These are phyloP conservation scores for Calendula officinalis DNA, from an alignment of 129 eudicot genomes.

Conservation along the genomic window DNA sequence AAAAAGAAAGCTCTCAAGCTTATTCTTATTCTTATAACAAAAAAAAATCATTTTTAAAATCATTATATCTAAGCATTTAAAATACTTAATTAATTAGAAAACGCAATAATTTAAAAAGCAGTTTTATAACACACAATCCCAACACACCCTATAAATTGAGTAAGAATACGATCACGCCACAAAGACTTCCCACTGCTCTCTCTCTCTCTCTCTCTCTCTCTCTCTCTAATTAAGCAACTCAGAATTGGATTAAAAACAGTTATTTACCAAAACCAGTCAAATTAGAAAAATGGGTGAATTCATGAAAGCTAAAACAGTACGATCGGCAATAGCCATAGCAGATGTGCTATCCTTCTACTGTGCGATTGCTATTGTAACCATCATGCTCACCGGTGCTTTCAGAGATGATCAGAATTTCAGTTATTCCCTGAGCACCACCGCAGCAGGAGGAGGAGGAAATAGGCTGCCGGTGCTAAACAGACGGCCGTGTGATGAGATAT, in stretches of 20 bases:
- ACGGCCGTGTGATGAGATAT: slow-evolving; percentile 48
- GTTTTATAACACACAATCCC: too few species aligned
- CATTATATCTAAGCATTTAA: too few species aligned
- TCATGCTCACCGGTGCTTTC: slow-evolving; percentile 33
- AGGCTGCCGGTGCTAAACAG: slow-evolving; percentile 1
- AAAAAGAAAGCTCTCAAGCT: too few species aligned
- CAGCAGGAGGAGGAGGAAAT: neutral
- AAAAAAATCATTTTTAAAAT: too few species aligned
- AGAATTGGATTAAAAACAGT: neutral
- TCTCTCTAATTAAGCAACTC: slow-evolving; percentile 12
- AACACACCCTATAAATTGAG: too few species aligned
- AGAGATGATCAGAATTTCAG: slow-evolving; percentile 17
- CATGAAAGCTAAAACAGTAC: slow-evolving; percentile 20
- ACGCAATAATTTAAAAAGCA: too few species aligned
- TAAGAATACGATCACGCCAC: neutral
- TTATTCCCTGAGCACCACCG: slow-evolving; percentile 9
- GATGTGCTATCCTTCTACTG: slow-evolving; percentile 33
- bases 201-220: neutral
- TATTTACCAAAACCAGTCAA: neutral
- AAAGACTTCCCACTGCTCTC: slow-evolving; percentile 18
- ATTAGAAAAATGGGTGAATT: slow-evolving; percentile 11
- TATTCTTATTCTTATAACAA: too few species aligned
- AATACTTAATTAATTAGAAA: too few species aligned
- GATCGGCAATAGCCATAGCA: slow-evolving; percentile 20
- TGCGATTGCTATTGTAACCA: slow-evolving; percentile 27